Conservation (phyloP, 139 green algal genomes). For the Chlorella sorokiniana region DNA sequence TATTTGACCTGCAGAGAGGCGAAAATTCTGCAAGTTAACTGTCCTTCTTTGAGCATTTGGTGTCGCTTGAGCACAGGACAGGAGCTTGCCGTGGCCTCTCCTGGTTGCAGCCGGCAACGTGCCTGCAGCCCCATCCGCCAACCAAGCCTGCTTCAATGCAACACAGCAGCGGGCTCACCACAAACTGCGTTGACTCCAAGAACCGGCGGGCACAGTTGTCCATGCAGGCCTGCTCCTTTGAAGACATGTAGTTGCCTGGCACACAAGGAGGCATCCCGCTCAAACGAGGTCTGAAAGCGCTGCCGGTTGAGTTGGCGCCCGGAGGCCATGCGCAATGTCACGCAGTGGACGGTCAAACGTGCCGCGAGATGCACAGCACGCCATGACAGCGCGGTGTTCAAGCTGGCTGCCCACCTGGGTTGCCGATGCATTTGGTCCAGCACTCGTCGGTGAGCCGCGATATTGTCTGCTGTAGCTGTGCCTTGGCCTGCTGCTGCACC, state of each 20-base stretch:
- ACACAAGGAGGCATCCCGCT: background rate
- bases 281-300: background rate
- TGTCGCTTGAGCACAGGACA: background rate
- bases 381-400: background rate
- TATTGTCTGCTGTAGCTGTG: slow-evolving; percentile 53
- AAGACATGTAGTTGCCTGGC: slow-evolving; percentile 41
- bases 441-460: slow-evolving; percentile 52
- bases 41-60: background rate
- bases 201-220: slow-evolving; percentile 52
- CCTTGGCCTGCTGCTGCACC: slow-evolving; percentile 34
- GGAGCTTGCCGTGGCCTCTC: background rate
- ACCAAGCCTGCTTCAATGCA: no score
- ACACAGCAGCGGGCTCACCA: slow-evolving; percentile 12
- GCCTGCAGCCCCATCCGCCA: no score
- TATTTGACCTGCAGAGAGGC: slow-evolving; percentile 26
- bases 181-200: slow-evolving; percentile 54
- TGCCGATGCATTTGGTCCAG: slow-evolving; percentile 50
- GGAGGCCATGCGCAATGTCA: background rate
- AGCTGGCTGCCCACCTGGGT: slow-evolving; percentile 20
- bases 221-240: slow-evolving; percentile 43
- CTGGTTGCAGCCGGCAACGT: background rate
- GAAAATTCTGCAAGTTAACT: background rate
- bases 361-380: background rate
- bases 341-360: background rate
- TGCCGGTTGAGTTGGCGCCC: background rate